phyloP scores from a whole-genome alignment of 73 alveolate species.

The Paramecium primaurelia region DNA sequence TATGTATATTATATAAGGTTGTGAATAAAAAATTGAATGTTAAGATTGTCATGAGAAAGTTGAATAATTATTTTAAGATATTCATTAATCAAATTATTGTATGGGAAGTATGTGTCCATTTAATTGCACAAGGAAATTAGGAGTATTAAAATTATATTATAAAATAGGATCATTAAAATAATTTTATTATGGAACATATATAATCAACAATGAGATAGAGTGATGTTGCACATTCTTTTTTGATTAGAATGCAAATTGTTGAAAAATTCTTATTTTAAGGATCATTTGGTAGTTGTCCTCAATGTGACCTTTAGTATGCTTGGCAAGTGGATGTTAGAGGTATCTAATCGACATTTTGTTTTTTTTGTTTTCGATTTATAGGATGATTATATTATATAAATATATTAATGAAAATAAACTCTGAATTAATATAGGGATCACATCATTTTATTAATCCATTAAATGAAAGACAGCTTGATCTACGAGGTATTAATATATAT shows the following conservation, averaged over 20 bases:
- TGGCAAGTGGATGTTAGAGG: constrained; percentile 16
- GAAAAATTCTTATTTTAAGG: neutral
- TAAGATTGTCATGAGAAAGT: neutral
- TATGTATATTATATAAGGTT: neutral
- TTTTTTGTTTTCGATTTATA: neutral
- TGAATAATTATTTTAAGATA: neutral
- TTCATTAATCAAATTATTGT: constrained; percentile 25
- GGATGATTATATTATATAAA: neutral
- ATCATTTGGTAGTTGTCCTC: neutral
- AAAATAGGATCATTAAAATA: constrained; percentile 16
- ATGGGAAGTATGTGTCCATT: neutral
- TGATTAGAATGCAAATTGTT: neutral
- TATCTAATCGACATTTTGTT: neutral
- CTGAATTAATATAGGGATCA: constrained; percentile 53
- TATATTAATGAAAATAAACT: constrained; percentile 41
- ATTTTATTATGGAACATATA: constrained; percentile 20
- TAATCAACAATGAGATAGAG: neutral
- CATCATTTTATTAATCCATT: constrained; percentile 51
- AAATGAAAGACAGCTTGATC: constrained; percentile 57
- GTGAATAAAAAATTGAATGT: neutral
- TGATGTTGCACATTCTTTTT: constrained; percentile 44
- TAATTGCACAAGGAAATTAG: constrained; percentile 1
- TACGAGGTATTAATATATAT: neutral
- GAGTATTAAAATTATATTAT: neutral
- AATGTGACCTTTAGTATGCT: neutral